Evolutionary conservation across 257 asterid genomes (phyloP), one percentile per base, ranked within the genome.

Genomic region (Plantago major): DNA sequence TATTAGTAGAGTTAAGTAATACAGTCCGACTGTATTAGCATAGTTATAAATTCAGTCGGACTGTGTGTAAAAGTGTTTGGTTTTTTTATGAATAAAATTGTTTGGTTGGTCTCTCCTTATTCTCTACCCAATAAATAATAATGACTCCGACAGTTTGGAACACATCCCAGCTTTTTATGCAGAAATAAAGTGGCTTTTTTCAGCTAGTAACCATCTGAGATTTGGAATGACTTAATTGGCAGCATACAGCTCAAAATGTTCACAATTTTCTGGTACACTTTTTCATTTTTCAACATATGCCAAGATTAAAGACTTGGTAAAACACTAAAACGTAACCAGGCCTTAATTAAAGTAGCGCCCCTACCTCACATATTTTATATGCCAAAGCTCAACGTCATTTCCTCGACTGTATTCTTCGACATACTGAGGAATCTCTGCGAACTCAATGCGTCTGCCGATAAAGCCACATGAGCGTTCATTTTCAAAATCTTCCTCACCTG

Each of bases 361-460:
- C 26, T 22, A 22, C 26, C 26, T 64, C 42, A 14, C 65, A 55
- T 81, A 78, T 77, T 74, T 78, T 44, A 92, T 89, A 76, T 78
- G 73, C 97, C 97, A 92, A 55, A 92, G 55, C 82, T 89, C 99
- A 7, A 89, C 92, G 18, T 84, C 94, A 11, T 63, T 73, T 64
- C 96, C 97, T 53, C 99, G 81, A 30, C 78, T 76, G 44, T 89
- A 93, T 45, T 76, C 85, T 51, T 49, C 71, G 60, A 84, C 88
- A 22, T 84, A 83, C 70, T 82, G 84, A 11, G 97, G 99, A 53
- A 87, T 83, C 73, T 72, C 78, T 6, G 62, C 71, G 37, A 87
- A 82, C 74, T 80, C 69, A 50, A 89, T 64, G 61, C 64, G 79
- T 71, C 73, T 69, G 7, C 97, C 96, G 10, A 64, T 43, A 59